These are phyloP conservation scores for Arthrobotrys iridis DNA, from an alignment of 2,329 filamentous ascomycete genomes.

Conservation along the genomic window DNA sequence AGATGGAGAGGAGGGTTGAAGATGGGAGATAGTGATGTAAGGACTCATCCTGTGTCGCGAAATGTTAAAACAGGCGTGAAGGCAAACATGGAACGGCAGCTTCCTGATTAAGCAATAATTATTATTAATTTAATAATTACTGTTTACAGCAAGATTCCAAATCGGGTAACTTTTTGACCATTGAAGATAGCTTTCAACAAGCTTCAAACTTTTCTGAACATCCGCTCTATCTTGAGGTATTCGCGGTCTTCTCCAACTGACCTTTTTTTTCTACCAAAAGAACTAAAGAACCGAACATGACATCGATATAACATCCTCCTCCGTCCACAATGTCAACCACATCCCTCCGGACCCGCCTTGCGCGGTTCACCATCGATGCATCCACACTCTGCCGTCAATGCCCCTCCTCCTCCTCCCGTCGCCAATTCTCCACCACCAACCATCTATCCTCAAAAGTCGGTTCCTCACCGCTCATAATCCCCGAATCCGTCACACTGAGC, in stretches of 20 bases:
- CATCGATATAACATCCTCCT: slow-evolving; percentile 26
- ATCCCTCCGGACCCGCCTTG: slow-evolving; percentile 22
- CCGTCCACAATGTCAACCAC: slow-evolving; percentile 31
- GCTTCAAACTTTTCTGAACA: no score
- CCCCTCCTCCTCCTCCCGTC: slow-evolving; percentile 59
- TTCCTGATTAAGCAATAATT: not conserved
- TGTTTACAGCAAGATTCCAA: no score
- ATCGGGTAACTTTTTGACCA: no score
- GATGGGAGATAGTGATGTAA: not conserved
- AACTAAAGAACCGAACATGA: slow-evolving; percentile 26
- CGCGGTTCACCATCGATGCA: slow-evolving; percentile 21
- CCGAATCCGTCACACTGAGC: slow-evolving; percentile 81
- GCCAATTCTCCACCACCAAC: slow-evolving; percentile 77
- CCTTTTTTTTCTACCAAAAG: not conserved
- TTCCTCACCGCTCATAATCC: slow-evolving; percentile 79
- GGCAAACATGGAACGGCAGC: not conserved
- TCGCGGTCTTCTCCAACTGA: not conserved
- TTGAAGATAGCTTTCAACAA: no score
- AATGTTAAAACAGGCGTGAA: not conserved
- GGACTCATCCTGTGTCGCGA: slow-evolving; percentile 3
- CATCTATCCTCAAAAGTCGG: slow-evolving; percentile 82
- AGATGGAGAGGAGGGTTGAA: not conserved
- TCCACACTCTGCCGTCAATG: slow-evolving; percentile 43
- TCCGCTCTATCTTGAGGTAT: no score
- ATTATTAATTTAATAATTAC: not conserved